Base-by-base conservation (phyloP, 306 rosid species). In the Oemleria cerasiformis region DNA sequence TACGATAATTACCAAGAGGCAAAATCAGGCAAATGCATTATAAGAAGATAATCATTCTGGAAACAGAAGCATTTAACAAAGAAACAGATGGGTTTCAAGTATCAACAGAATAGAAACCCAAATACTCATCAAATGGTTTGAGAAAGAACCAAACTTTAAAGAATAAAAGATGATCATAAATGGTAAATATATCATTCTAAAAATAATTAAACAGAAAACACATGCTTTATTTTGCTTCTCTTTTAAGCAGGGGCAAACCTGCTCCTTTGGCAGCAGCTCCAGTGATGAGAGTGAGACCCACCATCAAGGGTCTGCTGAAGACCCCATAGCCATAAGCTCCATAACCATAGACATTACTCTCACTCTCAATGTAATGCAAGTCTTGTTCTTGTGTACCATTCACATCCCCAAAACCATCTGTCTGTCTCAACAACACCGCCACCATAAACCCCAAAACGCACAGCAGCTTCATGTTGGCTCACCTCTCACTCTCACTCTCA, bases 261-360 rank as follows among this genome's bases (percentile, higher is more conserved):
- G 97, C 98, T 87, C 88, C 90, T 84, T 79, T 89, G 36, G 91
- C 81, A 61, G 59, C 81, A 42, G 97, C 98, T 65, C 80, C 83
- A 1, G 77, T 83, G 78, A 94, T 78, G 74, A 94, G 97, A 73
- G 97, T 94, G 72, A 94, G 96, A 21, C 89, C 90, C 30, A 91
- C 97, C 51, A 91, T 74, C 23, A 89, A 81, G 63, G 63, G 50
- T 53, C 50, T 53, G 63, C 36, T 68, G 39, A 39, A 68, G 14
- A 68, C 38, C 49, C 63, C 63, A 53, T 68, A 20, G 20, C 38
- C 13, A 53, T 53, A 19, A 21, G 61, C 3, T 55, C 34, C 38
- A 21, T 55, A 53, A 21, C 63, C 63, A 53, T 51, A 53, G 8
- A 68, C 51, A 53, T 68, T 68, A n/a, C n/a, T n/a, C n/a, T n/a